Conservation (phyloP, 139 green algal species). For the Tetraselmis striata region DNA sequence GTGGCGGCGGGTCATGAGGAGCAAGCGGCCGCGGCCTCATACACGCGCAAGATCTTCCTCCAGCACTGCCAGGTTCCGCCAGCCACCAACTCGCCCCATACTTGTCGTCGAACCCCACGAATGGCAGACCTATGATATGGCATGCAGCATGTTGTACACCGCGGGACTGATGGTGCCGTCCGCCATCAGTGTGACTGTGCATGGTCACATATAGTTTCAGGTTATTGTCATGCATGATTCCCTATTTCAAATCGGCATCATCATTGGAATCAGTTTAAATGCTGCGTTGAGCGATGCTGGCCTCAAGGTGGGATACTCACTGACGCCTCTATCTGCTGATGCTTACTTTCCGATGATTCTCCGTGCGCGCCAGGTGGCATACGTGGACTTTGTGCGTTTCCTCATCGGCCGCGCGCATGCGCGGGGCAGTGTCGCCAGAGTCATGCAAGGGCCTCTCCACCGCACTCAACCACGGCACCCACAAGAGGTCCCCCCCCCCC, state of each 20-base stretch:
- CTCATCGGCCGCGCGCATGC: constrained; percentile 9
- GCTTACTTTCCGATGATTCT: background rate
- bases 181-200: too few species aligned
- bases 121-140: background rate
- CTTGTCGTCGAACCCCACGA: background rate
- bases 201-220: too few species aligned
- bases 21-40: background rate
- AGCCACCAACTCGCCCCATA: background rate
- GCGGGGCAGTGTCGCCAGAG: background rate
- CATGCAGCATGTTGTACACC: background rate
- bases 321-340: too few species aligned
- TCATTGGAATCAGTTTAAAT: too few species aligned
- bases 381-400: constrained; percentile 10
- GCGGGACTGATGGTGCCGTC: background rate
- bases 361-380: background rate
- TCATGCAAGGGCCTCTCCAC: constrained; percentile 1
- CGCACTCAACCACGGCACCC: constrained; percentile 11
- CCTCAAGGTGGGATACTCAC: too few species aligned
- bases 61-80: background rate
- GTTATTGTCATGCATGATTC: too few species aligned
- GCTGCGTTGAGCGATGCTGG: too few species aligned
- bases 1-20: background rate
- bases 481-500: constrained; percentile 3
- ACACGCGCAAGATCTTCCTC: background rate
- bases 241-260: too few species aligned